Base-by-base conservation (phyloP, 306 rosid genomes). In the Lathyrus sativus region DNA sequence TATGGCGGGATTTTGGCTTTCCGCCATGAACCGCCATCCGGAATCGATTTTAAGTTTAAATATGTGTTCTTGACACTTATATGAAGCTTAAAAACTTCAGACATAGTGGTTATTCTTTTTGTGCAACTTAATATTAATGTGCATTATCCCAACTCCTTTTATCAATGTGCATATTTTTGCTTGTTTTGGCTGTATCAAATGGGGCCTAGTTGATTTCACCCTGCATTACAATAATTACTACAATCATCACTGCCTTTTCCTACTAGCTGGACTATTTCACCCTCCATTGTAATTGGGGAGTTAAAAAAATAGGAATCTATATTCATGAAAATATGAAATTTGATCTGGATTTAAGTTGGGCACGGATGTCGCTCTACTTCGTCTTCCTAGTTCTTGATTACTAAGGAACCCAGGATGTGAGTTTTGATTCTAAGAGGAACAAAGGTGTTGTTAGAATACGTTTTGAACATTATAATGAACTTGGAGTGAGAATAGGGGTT, bases 351-450 rank as follows among this genome's bases (percentile, higher is more conserved):
- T 22, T 42, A 3, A 35, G 54, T 18, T 24, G 50, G 54, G 24
- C 39, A 10, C 63, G 61, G 33, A 60, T 29, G 41, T 41, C 12
- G 33, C 12, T 9, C 9, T n/a, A 13, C 5, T 43, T 57, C 37
- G 13, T 46, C 74, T 77, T 65, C 69, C 31, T 56, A 31, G 12
- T 46, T 48, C 12, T 72, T 22, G 46, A 60, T 73, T 67, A 59
- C 54, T 22, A 19, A 53, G 55, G 53, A 22, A 66, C 26, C 38
- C 4, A 7, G 26, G 50, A 44, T 44, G 54, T 76, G 43, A 33
- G 29, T 43, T 75, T 75, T 41, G 57, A 57, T 60, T 51, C 49
- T 17, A 9, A 64, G 60, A 55, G 62, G 31, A 62, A 55, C 15
- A 44, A 42, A 24, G 53, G 10, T 55, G 18, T 8, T 61, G 35